Conservation (phyloP, 768 basidiomycete genomes). For the Amanita thiersii region DNA sequence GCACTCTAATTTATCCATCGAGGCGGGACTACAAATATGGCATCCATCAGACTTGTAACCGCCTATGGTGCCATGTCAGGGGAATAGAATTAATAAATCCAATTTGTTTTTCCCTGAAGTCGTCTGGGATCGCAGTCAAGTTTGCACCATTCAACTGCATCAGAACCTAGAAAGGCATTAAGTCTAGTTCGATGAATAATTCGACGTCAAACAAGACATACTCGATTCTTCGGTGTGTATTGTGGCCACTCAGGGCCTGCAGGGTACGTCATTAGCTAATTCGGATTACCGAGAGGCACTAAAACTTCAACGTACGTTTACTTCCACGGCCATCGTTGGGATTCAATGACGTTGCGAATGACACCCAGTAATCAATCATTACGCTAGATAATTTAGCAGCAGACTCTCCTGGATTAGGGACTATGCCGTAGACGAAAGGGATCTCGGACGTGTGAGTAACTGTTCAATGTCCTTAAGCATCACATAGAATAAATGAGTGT, state of each 20-base stretch:
- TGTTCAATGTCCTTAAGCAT: constrained; percentile 5
- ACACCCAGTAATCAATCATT: constrained; percentile 40
- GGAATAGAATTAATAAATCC: constrained; percentile 27
- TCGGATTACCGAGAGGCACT: not conserved
- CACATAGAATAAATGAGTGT: not conserved
- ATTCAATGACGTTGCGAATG: constrained; percentile 33
- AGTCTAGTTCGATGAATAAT: not conserved
- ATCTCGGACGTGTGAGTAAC: constrained; percentile 24
- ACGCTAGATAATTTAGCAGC: constrained; percentile 19
- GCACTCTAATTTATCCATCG: too few relatives aligned
- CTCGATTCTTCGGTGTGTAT: constrained; percentile 9
- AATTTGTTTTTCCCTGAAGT: constrained; percentile 27
- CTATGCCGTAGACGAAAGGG: constrained; percentile 21
- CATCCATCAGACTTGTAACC: too few relatives aligned
- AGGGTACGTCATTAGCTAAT: not conserved
- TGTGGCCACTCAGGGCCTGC: not conserved
- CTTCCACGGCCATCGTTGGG: constrained; percentile 34
- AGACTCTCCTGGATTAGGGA: constrained; percentile 11
- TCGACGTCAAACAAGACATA: not conserved
- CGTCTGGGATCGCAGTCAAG: constrained; percentile 25
- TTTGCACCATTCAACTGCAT: constrained; percentile 28
- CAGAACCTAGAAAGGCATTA: constrained; percentile 22
- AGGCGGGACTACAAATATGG: too few relatives aligned
- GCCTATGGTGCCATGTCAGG: constrained; percentile 8
- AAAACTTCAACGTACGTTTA: constrained; percentile 16